Percentiles rank a stretch among this genome's conserved stretches.
phyloP scores from a whole-genome alignment of 768 basidiomycete genomes.

The Suillus subaureus region DNA sequence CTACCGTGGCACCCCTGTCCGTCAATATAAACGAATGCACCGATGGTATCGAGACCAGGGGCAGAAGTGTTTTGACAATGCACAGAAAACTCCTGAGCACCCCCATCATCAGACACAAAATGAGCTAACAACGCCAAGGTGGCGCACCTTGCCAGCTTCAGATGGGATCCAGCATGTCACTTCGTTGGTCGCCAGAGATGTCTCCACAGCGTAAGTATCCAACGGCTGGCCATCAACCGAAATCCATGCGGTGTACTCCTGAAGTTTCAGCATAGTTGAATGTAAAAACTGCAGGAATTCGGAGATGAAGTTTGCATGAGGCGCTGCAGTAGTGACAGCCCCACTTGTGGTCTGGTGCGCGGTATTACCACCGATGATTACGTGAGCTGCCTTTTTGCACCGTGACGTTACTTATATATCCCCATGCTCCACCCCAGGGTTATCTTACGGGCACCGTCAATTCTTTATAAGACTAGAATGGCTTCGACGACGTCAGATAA shows the following conservation, averaged over 20 bases:
- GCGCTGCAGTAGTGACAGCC: not conserved
- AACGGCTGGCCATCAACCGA: slow-evolving; percentile 30
- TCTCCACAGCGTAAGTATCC: slow-evolving; percentile 28
- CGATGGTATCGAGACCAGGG: not conserved
- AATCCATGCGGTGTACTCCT: slow-evolving; percentile 27
- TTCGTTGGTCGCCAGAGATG: slow-evolving; percentile 12
- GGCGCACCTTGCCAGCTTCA: slow-evolving; percentile 28
- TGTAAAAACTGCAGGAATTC: not conserved
- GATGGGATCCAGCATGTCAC: slow-evolving; percentile 34
- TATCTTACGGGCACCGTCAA: slow-evolving; percentile 12
- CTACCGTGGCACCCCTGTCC: slow-evolving; percentile 16
- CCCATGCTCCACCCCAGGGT: not conserved
- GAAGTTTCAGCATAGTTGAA: slow-evolving; percentile 23
- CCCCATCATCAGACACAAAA: not conserved
- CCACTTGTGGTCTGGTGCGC: not conserved
- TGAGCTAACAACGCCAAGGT: not conserved
- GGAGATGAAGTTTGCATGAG: slow-evolving; percentile 5
- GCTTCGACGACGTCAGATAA: slow-evolving; percentile 16
- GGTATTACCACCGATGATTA: slow-evolving; percentile 15
- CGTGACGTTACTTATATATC: not conserved
- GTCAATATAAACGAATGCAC: slow-evolving; percentile 19
- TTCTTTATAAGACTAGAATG: slow-evolving; percentile 20
- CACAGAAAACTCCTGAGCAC: slow-evolving; percentile 28
- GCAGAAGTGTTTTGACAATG: slow-evolving; percentile 7
- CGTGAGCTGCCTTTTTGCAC: slow-evolving; percentile 17